Percentiles rank a stretch among this genome's conserved stretches.
Conservation (phyloP, 768 basidiomycete species). For the Lepiota brunneoincarnata region DNA sequence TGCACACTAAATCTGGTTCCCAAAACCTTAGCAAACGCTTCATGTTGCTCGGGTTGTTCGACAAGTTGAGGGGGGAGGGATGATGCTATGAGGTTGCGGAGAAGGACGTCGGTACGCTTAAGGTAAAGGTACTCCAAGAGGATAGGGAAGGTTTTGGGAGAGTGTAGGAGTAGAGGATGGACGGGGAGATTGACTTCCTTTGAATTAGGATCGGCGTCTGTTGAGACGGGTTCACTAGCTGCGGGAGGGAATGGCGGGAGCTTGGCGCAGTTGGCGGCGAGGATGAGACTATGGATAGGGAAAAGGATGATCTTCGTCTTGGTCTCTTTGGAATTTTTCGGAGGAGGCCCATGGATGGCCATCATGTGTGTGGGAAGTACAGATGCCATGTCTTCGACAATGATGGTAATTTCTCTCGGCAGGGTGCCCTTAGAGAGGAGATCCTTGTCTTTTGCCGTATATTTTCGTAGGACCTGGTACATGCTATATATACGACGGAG, state of each 20-base stretch:
- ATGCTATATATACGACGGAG: not conserved
- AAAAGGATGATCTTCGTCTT: constrained; percentile 43
- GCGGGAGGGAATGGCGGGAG: constrained; percentile 53
- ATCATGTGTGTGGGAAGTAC: constrained; percentile 51
- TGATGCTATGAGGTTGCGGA: constrained; percentile 45
- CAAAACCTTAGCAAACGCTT: constrained; percentile 29
- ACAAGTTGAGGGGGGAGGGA: constrained; percentile 28
- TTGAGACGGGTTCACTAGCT: constrained; percentile 20
- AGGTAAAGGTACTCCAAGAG: constrained; percentile 69
- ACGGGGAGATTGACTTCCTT: constrained; percentile 54
- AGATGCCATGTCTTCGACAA: constrained; percentile 30
- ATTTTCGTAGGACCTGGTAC: constrained; percentile 1
- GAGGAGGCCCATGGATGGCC: constrained; percentile 35
- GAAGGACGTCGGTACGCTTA: constrained; percentile 47
- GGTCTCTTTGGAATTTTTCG: constrained; percentile 18
- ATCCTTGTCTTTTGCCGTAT: constrained; percentile 24
- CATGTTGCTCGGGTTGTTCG: constrained; percentile 18
- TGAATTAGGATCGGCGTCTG: constrained; percentile 18
- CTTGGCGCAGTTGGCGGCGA: constrained; percentile 66
- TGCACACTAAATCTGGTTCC: constrained; percentile 40
- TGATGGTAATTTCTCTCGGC: constrained; percentile 41
- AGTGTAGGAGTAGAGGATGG: constrained; percentile 59
- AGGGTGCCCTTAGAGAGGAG: constrained; percentile 29
- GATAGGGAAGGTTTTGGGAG: constrained; percentile 56
- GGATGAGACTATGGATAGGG: constrained; percentile 67